Conservation (phyloP, 495 filamentous ascomycete species). For the Aspergillus olivimuriae region DNA sequence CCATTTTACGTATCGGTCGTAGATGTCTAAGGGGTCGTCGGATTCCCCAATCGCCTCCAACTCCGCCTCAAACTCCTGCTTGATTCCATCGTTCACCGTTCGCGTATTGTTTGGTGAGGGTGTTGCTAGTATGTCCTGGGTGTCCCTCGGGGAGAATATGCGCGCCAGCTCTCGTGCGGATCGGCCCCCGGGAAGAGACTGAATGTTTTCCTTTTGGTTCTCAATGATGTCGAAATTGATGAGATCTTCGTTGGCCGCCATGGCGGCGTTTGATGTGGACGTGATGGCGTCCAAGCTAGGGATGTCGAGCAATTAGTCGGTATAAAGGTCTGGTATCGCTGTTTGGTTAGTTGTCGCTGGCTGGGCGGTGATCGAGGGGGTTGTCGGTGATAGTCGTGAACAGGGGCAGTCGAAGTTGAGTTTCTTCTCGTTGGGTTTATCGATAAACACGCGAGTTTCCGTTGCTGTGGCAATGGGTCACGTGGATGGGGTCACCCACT, state of each 20-base stretch:
- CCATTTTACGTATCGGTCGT: conserved; percentile 96
- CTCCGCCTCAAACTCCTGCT: conserved; percentile 82
- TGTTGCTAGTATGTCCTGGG: conserved; percentile 37
- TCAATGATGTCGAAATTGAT: conserved; percentile 97
- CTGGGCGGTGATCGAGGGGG: not conserved
- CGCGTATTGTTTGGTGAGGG: conserved; percentile 64
- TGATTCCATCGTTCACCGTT: conserved; percentile 68
- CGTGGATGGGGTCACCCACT: conserved; percentile 12
- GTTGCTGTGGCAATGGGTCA: conserved; percentile 34
- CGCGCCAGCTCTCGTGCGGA: conserved; percentile 86
- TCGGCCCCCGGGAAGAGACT: conserved; percentile 82
- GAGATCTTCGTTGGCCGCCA: conserved; percentile 50
- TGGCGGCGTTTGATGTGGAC: conserved; percentile 21
- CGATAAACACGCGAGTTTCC: conserved; percentile 37
- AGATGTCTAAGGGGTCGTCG: conserved; percentile 92
- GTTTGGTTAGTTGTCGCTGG: not conserved
- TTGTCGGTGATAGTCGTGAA: conserved; percentile 8
- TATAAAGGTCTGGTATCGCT: not conserved
- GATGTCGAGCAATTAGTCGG: not conserved
- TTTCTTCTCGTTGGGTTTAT: conserved; percentile 24
- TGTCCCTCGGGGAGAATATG: conserved; percentile 62
- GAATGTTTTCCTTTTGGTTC: conserved; percentile 94
- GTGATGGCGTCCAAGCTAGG: not conserved
- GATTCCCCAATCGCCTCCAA: conserved; percentile 70
- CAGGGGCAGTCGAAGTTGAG: conserved; percentile 5